Evolutionary conservation across 208 protist genomes (phyloP).

Genomic region (Kentomonas sorsogonicus): DNA sequence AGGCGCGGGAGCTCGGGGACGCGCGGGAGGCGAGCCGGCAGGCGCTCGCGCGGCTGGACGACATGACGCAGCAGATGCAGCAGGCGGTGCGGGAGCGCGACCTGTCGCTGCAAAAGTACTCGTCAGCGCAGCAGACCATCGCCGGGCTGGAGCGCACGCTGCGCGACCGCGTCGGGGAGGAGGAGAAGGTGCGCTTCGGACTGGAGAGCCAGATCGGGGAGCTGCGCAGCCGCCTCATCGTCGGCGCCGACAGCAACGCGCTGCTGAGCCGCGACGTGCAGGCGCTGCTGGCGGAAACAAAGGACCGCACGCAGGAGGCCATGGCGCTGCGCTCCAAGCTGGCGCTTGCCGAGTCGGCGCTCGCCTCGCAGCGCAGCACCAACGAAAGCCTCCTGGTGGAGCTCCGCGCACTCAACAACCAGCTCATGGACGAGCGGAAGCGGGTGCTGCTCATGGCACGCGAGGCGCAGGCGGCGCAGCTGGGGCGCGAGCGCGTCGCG

Average conservation of each 20-base stretch:
- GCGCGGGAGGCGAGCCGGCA: conserved; percentile 30
- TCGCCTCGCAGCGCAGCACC: conserved; percentile 72
- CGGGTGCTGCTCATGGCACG: conserved; percentile 51
- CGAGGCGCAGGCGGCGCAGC: conserved; percentile 43
- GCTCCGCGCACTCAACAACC: conserved; percentile 61
- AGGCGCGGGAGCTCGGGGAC: conserved; percentile 66
- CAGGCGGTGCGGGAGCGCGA: conserved; percentile 84
- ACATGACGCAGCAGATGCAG: conserved; percentile 65
- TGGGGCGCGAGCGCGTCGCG: conserved; percentile 26
- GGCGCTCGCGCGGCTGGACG: conserved; percentile 49
- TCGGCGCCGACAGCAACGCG: conserved; percentile 78
- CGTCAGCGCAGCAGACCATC: conserved; percentile 42
- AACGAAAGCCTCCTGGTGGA: conserved; percentile 86
- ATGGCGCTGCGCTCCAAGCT: conserved; percentile 69
- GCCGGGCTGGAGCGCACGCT: conserved; percentile 55
- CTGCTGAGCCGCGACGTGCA: conserved; percentile 71
- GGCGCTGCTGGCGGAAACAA: conserved; percentile 48
- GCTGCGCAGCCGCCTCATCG: conserved; percentile 71
- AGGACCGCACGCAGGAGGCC: conserved; percentile 51
- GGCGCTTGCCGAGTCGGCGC: conserved; percentile 58
- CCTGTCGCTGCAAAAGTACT: conserved; percentile 54
- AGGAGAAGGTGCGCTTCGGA: conserved; percentile 58
- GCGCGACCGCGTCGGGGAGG: conserved; percentile 42
- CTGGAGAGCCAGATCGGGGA: conserved; percentile 72
- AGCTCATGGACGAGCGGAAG: conserved; percentile 80